Conservation (phyloP, 2,329 filamentous ascomycete species). For the Claviceps maximensis region DNA sequence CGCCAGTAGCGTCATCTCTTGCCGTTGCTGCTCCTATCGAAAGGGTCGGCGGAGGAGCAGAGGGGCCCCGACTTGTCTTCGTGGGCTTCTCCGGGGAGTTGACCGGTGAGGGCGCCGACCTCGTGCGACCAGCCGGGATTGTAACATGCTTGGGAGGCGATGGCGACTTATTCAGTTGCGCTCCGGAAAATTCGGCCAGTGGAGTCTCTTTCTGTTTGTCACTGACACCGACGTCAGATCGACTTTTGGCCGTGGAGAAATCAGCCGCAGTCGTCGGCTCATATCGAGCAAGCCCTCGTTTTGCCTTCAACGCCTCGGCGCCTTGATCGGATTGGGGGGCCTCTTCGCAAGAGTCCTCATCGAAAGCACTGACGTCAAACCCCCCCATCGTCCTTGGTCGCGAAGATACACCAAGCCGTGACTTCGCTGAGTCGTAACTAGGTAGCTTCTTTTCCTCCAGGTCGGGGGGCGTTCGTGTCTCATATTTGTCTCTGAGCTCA, state of each 20-base stretch:
- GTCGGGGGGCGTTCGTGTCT: not conserved
- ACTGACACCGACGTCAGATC: slow-evolving; percentile 16
- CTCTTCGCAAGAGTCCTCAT: slow-evolving; percentile 17
- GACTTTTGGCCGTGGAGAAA: slow-evolving; percentile 29
- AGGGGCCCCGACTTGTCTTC: slow-evolving; percentile 3
- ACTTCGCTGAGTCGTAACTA: not conserved
- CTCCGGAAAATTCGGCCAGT: slow-evolving; percentile 27
- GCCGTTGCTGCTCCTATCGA: not conserved
- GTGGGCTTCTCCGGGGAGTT: slow-evolving; percentile 4
- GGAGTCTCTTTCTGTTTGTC: slow-evolving; percentile 19
- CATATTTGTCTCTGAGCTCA: slow-evolving; percentile 26
- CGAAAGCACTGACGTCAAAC: slow-evolving; percentile 28
- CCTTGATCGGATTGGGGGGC: not conserved
- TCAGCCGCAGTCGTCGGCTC: slow-evolving; percentile 21
- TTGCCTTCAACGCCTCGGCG: not conserved
- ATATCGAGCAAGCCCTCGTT: slow-evolving; percentile 4
- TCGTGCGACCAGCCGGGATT: slow-evolving; percentile 12
- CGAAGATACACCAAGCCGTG: slow-evolving; percentile 6
- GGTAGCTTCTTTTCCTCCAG: slow-evolving; percentile 6
- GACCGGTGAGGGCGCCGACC: slow-evolving; percentile 25
- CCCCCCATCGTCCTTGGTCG: slow-evolving; percentile 12
- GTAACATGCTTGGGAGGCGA: slow-evolving; percentile 17
- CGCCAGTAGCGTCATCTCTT: not conserved
- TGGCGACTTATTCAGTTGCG: slow-evolving; percentile 28
- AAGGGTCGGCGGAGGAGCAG: slow-evolving; percentile 5